These are phyloP conservation scores for Pythium diclinum DNA, from an alignment of 352 stramenopile species.

Conservation along the genomic window DNA sequence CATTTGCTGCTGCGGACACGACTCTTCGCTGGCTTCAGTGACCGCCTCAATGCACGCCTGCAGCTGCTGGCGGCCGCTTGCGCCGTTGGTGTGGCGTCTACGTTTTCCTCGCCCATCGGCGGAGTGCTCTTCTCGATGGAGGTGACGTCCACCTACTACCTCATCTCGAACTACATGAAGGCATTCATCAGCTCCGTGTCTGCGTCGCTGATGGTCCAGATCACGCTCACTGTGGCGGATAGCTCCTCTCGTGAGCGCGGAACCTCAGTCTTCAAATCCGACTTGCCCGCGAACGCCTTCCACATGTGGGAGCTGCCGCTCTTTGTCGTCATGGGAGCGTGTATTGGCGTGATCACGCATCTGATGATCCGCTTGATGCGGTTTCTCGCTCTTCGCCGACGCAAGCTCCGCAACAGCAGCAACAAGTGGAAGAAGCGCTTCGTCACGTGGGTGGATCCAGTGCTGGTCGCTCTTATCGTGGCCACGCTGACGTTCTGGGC, in stretches of 20 bases:
- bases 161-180: constrained; percentile 90
- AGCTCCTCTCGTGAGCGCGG: constrained; percentile 49
- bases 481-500: constrained; percentile 69
- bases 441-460: constrained; percentile 63
- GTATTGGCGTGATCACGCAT: constrained; percentile 57
- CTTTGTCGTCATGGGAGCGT: constrained; percentile 51
- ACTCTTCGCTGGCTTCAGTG: constrained; percentile 72
- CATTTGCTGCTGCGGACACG: constrained; percentile 85
- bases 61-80: constrained; percentile 90
- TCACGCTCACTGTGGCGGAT: constrained; percentile 60
- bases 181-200: constrained; percentile 83
- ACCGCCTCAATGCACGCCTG: constrained; percentile 72
- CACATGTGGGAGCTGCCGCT: constrained; percentile 73
- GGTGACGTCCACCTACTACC: constrained; percentile 87
- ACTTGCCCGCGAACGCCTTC: constrained; percentile 51
- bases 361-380: constrained; percentile 62
- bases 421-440: constrained; percentile 46
- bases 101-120: constrained; percentile 92
- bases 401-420: constrained; percentile 34
- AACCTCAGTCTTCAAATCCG: constrained; percentile 46
- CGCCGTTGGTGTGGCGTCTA: constrained; percentile 90
- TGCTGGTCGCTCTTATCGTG: constrained; percentile 62
- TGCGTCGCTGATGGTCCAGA: constrained; percentile 69
- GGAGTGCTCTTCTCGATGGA: constrained; percentile 95
- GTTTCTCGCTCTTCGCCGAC: constrained; percentile 35